phyloP scores from a whole-genome alignment of 192 early-diverging fungal species.

The Umbelopsis sp. region DNA sequence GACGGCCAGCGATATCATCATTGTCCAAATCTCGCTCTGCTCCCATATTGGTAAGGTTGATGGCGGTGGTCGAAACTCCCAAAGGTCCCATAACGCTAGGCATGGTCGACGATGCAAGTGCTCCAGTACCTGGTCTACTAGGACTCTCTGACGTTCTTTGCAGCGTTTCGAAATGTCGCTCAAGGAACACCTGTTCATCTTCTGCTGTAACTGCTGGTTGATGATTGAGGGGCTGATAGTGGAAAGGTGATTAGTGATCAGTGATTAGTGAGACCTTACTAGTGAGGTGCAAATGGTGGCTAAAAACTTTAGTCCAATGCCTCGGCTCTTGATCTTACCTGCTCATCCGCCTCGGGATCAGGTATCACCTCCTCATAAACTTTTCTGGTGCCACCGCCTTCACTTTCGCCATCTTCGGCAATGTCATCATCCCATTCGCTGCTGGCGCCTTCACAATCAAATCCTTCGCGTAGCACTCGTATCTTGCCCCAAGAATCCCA shows the following conservation, averaged over 20 bases:
- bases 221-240: conserved; percentile 53
- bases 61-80: conserved; percentile 32
- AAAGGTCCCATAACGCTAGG: conserved; percentile 57
- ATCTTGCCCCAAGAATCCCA: conserved; percentile 96
- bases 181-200: conserved; percentile 88
- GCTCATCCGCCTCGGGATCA: conserved; percentile 43
- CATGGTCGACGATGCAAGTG: conserved; percentile 28
- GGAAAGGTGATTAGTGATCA: background rate
- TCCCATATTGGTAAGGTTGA: conserved; percentile 34
- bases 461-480: conserved; percentile 69
- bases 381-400: conserved; percentile 52
- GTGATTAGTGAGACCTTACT: too few relatives aligned
- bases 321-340: conserved; percentile 27
- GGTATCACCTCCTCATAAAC: conserved; percentile 63
- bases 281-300: too few relatives aligned
- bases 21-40: conserved; percentile 34
- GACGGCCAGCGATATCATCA: conserved; percentile 38
- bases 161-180: conserved; percentile 73
- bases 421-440: conserved; percentile 66
- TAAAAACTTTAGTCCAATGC: too few relatives aligned
- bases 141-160: conserved; percentile 59
- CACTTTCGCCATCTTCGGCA: conserved; percentile 26
- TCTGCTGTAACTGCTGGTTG: conserved; percentile 74
- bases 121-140: conserved; percentile 36
- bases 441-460: conserved; percentile 65